Base-by-base conservation (phyloP, 2,329 filamentous ascomycete genomes). In the Bipolaris gigantea region DNA sequence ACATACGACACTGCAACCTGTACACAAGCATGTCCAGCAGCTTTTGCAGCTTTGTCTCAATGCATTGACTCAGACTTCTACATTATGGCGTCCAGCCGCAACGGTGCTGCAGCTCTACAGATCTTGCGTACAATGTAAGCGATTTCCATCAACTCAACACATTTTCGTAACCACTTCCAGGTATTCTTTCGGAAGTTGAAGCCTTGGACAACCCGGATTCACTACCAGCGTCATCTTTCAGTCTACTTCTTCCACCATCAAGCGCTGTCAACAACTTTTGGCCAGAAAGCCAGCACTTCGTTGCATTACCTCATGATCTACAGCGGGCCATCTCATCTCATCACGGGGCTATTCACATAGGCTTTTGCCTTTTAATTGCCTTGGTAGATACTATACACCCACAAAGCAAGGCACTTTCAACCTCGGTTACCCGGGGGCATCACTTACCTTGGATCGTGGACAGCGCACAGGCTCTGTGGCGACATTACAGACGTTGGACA, bases 171-270 rank as follows among this genome's bases (percentile, higher is more conserved):
- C 5, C 15, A 19, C 15, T 10, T 6, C 16, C n/a, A 84, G 82
- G 79, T 60, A 74, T 81, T 13, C 48, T 82, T 13, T 62, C 62
- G 49, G 73, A 75, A 15, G 59, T 83, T 35, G 77, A 81, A 53
- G 56, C 55, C 32, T 50, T 63, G 2, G 60, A 72, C 11, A 53
- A 64, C n/a, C 25, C 53, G 7, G n/a, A 55, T 3, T 48, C 56
- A 33, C 42, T 38, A 3, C 46, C 59, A 13, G 44, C 16, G 30
- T 33, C 54, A 8, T 50, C 60, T 7, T 67, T 76, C 36, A 63
- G 59, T 16, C 46, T 76, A 15, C 60, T 57, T 15, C 50, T 80
- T 16, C 78, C 79, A 19, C 71, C 77, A 33, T 73, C 73, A 15
- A 70, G 70, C 40, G 73, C 68, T 52, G 73, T 74, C 18, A 71